Evolutionary conservation across 2,329 filamentous ascomycete species (phyloP).

Genomic region (Juglanconis oblonga): DNA sequence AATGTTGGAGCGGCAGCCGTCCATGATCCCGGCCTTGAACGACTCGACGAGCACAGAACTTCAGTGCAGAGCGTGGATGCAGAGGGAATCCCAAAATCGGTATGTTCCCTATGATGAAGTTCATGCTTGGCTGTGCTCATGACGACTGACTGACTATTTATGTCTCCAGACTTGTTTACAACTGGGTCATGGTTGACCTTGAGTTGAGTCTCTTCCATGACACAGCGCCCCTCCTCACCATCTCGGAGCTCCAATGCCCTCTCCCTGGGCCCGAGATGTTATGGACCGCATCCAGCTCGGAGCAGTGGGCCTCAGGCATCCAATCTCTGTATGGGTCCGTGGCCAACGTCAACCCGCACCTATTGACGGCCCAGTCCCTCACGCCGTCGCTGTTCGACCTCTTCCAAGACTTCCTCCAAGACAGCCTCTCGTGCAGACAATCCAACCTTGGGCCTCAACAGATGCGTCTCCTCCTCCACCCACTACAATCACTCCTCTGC

Average conservation of each 20-base stretch:
- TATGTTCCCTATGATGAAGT: conserved; percentile 31
- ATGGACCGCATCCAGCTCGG: conserved; percentile 58
- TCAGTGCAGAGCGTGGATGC: conserved; percentile 63
- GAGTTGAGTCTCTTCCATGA: conserved; percentile 68
- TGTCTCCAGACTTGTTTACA: conserved; percentile 61
- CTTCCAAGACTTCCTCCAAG: conserved; percentile 66
- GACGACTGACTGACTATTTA: neutral
- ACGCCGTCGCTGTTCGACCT: conserved; percentile 61
- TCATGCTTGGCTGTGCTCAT: too few relatives aligned
- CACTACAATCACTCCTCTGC: conserved; percentile 62
- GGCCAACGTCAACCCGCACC: conserved; percentile 47
- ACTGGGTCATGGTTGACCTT: conserved; percentile 73
- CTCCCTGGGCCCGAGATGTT: conserved; percentile 60
- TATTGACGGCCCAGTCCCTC: conserved; percentile 46
- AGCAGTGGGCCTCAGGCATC: conserved; percentile 58
- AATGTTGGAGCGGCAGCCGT: conserved; percentile 54
- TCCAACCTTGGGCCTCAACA: conserved; percentile 48
- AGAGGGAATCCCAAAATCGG: conserved; percentile 62
- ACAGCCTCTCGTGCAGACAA: conserved; percentile 53
- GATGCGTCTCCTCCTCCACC: conserved; percentile 65
- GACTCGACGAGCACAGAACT: conserved; percentile 43
- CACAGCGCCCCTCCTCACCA: conserved; percentile 58
- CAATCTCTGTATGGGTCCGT: conserved; percentile 56
- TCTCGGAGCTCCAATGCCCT: conserved; percentile 62
- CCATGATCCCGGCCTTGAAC: conserved; percentile 41